A percentile compares a stretch with the other conserved stretches of the same genome.
phyloP scores from a whole-genome alignment of 2,329 filamentous ascomycete species.

The Stylonectria norvegica region DNA sequence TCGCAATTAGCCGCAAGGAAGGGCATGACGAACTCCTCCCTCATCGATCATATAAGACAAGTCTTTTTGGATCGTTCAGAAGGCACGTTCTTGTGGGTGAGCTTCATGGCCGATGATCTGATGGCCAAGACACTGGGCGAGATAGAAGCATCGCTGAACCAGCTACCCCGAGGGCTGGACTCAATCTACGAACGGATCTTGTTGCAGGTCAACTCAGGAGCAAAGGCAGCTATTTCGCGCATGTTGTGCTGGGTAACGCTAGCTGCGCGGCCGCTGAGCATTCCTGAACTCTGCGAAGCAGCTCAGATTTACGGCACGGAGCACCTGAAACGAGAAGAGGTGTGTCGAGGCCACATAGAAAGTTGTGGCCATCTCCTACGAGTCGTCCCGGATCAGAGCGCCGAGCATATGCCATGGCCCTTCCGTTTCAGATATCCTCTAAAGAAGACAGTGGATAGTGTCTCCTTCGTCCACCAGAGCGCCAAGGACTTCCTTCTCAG shows the following conservation, averaged over 20 bases:
- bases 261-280: not conserved
- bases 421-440: too few species aligned
- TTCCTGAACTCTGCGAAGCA: constrained; percentile 11
- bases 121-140: not conserved
- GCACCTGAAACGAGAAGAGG: not conserved
- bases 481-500: constrained; percentile 1
- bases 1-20: not conserved
- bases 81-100: constrained; percentile 14
- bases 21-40: accelerated
- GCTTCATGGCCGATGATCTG: constrained; percentile 13
- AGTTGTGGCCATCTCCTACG: constrained; percentile 10
- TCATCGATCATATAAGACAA: not conserved
- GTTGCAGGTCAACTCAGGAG: not conserved
- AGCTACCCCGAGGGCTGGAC: constrained; percentile 8
- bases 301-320: not conserved
- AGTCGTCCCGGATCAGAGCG: not conserved
- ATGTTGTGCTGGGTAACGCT: constrained; percentile 10
- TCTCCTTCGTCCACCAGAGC: constrained; percentile 8
- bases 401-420: too few species aligned
- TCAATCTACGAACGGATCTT: constrained; percentile 10
- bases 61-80: constrained; percentile 3
- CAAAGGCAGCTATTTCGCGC: not conserved
- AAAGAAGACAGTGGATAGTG: too few species aligned
- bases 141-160: constrained; percentile 3
- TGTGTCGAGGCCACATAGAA: constrained; percentile 5